Evolutionary conservation across 805 yeast genomes (phyloP), one percentile per base, ranked within the genome.

Genomic region (Candida caryicola): DNA sequence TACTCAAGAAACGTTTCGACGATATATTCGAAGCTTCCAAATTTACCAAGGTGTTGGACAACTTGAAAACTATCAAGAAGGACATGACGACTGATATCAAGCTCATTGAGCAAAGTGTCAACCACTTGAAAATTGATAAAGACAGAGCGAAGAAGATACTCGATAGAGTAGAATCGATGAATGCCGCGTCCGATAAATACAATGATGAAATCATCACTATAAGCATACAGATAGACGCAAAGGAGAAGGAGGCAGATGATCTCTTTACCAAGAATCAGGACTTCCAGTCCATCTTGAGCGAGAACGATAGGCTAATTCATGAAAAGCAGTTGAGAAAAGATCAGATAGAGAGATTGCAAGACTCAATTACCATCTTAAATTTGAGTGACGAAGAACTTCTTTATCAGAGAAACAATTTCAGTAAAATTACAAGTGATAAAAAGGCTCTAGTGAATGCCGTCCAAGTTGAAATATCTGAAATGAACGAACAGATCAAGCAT

Each of bases 21-120:
- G 99, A 93, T 60, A 91, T 93, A 6, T 93, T 93, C 54, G 97
- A 93, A 61, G 96, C 97, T 0, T 77, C 88, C 49, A 89, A 87
- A 58, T 95, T 85, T 54, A 88, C 96, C 1, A 91, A 87, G 55
- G 95, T 93, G 0, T 66, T 93, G 26, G 96, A 90, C 41, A 78
- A 77, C 37, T 69, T 93, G 52, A 90, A 89, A 54, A 59, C 58
- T 1, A 76, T 89, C 29, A 77, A 85, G 37, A 91, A 90, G 51
- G 95, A 87, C 31, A 77, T 87, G 76, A 66, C 79, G 8, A 66
- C 72, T 1, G 95, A 89, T 42, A 82, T 87, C 26, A 85, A 82
- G 51, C 59, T 91, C 7, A 69, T 89, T 33, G 81, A 84, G 46
- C 88, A 85, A 51, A 79, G 85, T 14, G 95, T 87, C 0, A 79